Base-by-base conservation (phyloP, 345 rosid species). In the Eucalyptus urophylla region DNA sequence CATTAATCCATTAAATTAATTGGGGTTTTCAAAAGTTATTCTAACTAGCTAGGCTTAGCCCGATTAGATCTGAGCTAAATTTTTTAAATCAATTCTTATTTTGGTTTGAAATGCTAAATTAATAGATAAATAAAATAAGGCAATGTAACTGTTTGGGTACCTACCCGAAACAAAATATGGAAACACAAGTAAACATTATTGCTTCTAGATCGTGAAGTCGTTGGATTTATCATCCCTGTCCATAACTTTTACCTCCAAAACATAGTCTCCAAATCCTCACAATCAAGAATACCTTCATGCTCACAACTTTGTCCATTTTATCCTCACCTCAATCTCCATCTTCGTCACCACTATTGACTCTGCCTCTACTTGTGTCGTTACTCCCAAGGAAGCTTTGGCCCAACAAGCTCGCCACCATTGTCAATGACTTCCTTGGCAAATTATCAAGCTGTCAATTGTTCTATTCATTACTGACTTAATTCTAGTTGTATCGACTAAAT, bases 291-390 rank as follows among this genome's bases (percentile, higher is more conserved):
- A 31, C 7, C 80, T 67, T 8, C 6, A 5, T 2, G 3, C 40
- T 67, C 4, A 7, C 22, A 1, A 67, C 80, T 31, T 11, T 67
- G 11, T 16, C 6, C 22, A 31, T 31, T 5, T 67, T 33, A 8
- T 31, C 80, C 40, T 17, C 22, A 15, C 4, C 22, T 31, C 40
- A 17, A 31, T 67, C 19, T 31, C 22, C 21, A 22, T n/a, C 22
- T 8, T 67, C 1, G 0, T 8, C 40, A 9, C 40, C 80, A 33
- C 5, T 15, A 5, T 16, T 17, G 22, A 67, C 80, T 67, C 22
- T 6, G 6, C 11, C 11, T n/a, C 6, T 15, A 5, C 6, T 1
- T 3, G 3, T 67, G 22, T 67, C 1, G 6, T 67, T n/a, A 15
- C 76, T 65, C 9, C 69, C 17, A 14, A 5, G 17, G 33, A n/a